phyloP scores from a whole-genome alignment of 306 rosid genomes.

The Rosa rugosa region DNA sequence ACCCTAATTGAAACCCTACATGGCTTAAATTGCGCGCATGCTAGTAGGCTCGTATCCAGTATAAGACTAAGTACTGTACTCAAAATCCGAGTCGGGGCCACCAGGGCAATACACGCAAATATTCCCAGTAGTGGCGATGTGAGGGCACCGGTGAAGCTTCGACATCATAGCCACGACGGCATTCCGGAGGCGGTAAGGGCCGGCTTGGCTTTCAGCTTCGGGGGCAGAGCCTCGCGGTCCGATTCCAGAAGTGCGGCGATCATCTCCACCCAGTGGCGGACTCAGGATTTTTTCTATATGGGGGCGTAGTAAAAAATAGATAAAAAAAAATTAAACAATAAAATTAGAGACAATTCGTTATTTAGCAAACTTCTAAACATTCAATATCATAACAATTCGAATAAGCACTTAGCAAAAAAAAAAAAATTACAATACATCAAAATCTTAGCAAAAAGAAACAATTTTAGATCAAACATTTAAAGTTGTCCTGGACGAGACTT shows the following conservation, averaged over 20 bases:
- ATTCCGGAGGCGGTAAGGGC: conserved; percentile 94
- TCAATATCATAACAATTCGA: no score
- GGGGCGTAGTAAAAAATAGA: no score
- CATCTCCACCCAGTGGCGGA: conserved; percentile 58
- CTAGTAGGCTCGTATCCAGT: conserved; percentile 98
- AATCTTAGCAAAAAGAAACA: no score
- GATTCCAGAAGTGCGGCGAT: conserved; percentile 88
- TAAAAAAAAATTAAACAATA: no score
- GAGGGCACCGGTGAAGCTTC: conserved; percentile 95
- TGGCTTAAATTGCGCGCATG: conserved; percentile 96
- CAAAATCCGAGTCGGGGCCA: conserved; percentile 95
- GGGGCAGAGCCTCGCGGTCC: conserved; percentile 77
- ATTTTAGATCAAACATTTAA: no score
- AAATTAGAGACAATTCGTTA: no score
- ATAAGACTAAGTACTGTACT: conserved; percentile 93
- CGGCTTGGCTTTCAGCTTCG: conserved; percentile 93
- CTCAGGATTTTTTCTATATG: no score
- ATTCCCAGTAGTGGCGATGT: conserved; percentile 92
- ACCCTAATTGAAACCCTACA: conserved; percentile 34
- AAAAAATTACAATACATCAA: no score
- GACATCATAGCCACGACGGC: conserved; percentile 98
- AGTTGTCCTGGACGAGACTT: no score
- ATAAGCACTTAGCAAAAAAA: no score
- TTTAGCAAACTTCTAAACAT: no score
- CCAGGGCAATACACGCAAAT: conserved; percentile 97